Base-by-base conservation (phyloP, 352 stramenopile genomes). In the Saprolegnia diclina region DNA sequence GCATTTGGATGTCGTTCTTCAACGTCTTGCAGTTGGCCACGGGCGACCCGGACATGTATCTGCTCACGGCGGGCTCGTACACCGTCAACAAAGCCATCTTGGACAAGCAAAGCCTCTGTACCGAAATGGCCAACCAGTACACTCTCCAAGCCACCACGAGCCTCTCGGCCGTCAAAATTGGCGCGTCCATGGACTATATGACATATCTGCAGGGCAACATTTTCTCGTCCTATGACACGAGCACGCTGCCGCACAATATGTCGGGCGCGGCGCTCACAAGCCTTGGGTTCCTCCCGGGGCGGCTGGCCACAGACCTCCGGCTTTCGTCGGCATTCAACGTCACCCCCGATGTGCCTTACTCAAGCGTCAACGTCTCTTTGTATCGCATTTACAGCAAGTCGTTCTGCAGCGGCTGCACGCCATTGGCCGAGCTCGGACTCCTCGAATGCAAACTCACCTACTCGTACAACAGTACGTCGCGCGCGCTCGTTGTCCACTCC, bases 301-400 rank as follows among this genome's bases (percentile, higher is more conserved):
- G 63, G 4, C 19, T 61, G 18, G 53, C 16, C 10, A 21, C 24
- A 9, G 63, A 69, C 29, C 42, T 69, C 32, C 63, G 63, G 7
- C 37, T 69, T 13, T 61, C 63, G 26, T 53, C 63, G 11, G 18
- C 63, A 9, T 24, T 69, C 19, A 19, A 19, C 9, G 4, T 1
- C 0, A 38, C 18, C 5, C 5, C 1, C 4, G 10, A n/a, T n/a
- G 44, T 37, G 18, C 16, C 53, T n/a, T n/a, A n/a, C 0, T 2
- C 26, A n/a, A 22, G 19, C 32, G 32, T 11, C 35, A 69, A 69
- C 22, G 37, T 59, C 32, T 61, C 63, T 22, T 40, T 69, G 63
- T 69, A 61, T 61, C 63, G 63, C 26, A 45, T 69, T 3, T 69
- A 46, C 63, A n/a, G 11, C 19, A 21, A 37, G 18, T 19, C 48